These are phyloP conservation scores for Thalassiosira oceanica DNA, from an alignment of 352 stramenopile genomes.

Conservation along the genomic window DNA sequence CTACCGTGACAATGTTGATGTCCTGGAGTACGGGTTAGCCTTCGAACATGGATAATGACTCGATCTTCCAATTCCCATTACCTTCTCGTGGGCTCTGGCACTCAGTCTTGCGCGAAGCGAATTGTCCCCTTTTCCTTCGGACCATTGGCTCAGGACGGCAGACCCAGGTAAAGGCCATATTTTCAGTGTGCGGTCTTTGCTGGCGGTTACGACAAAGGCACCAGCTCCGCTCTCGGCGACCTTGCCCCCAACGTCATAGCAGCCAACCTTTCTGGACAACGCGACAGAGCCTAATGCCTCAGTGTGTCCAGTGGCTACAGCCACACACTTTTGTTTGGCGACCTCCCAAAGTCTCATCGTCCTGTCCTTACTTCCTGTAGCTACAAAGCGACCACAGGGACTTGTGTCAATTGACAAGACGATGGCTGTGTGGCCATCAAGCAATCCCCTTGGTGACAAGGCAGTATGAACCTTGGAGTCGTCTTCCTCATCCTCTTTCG, in stretches of 20 bases:
- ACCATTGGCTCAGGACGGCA: constrained; percentile 60
- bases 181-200: constrained; percentile 96
- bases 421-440: constrained; percentile 96
- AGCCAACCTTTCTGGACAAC: constrained; percentile 86
- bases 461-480: constrained; percentile 39
- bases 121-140: constrained; percentile 80
- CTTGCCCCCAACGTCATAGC: constrained; percentile 76
- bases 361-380: constrained; percentile 93
- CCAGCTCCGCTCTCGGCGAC: constrained; percentile 75
- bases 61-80: constrained; percentile 4
- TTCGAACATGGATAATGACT: too few species aligned
- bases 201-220: constrained; percentile 95
- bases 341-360: constrained; percentile 91
- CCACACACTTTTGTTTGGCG: constrained; percentile 82
- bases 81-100: constrained; percentile 70
- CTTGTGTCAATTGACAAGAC: constrained; percentile 94
- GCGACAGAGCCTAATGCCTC: constrained; percentile 91
- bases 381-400: constrained; percentile 82
- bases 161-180: constrained; percentile 89
- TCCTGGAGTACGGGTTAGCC: too few species aligned
- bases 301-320: constrained; percentile 89
- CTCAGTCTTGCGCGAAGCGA: constrained; percentile 55
- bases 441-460: constrained; percentile 89
- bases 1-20: constrained; percentile 94
- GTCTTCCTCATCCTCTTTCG: constrained; percentile 18